A percentile compares a stretch with the other conserved stretches of the same genome.
phyloP scores from a whole-genome alignment of 495 filamentous ascomycete species.

The Opeltia flavorubescens region DNA sequence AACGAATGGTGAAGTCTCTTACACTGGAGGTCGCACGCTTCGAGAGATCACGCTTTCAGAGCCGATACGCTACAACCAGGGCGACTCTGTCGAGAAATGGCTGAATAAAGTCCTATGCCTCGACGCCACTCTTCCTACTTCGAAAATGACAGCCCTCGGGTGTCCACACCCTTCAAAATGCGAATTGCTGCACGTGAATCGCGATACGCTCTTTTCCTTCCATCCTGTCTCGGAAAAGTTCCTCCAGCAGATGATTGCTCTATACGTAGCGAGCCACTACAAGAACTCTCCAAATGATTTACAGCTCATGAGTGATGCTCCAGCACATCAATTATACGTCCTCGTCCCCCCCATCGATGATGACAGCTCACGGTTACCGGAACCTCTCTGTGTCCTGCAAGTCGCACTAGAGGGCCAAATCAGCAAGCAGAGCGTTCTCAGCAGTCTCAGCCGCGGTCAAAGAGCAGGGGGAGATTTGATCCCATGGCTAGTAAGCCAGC shows the following conservation, averaged over 20 bases:
- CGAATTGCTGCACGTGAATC: conserved; percentile 83
- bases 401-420: conserved; percentile 91
- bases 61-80: conserved; percentile 86
- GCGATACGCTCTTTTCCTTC: conserved; percentile 95
- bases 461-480: conserved; percentile 90
- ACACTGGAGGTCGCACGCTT: conserved; percentile 60
- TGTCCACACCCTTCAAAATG: conserved; percentile 84
- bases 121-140: conserved; percentile 73
- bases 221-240: conserved; percentile 96
- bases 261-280: conserved; percentile 97
- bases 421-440: conserved; percentile 80
- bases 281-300: conserved; percentile 98
- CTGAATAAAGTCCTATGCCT: conserved; percentile 88
- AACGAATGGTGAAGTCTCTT: conserved; percentile 44
- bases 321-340: conserved; percentile 92
- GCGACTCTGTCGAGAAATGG: conserved; percentile 90
- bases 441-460: conserved; percentile 75
- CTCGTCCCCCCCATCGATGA: conserved; percentile 79
- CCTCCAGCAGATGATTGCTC: conserved; percentile 92
- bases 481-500: conserved; percentile 94
- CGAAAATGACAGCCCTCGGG: conserved; percentile 59
- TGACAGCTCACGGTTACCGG: conserved; percentile 62
- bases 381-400: conserved; percentile 90
- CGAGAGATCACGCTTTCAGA: conserved; percentile 85
- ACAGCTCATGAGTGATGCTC: conserved; percentile 94